Evolutionary conservation across 129 eudicot genomes (phyloP), one percentile per base, ranked within the genome.

Genomic region (Flaveria brownii): DNA sequence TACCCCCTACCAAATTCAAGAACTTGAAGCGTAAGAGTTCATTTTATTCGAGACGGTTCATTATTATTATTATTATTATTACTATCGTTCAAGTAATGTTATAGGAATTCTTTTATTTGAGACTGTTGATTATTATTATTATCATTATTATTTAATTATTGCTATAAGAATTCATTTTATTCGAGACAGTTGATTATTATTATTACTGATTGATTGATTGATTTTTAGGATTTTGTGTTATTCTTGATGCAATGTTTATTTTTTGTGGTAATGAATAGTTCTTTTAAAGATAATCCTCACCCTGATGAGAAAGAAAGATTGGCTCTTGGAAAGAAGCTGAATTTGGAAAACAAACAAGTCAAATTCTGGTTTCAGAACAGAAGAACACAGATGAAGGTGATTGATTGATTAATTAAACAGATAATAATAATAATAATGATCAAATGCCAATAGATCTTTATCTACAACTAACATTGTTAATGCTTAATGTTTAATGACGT

Each of bases 341-440:
- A 79, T 76, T 83, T 92, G 90, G 96, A 87, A 76, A 84, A 73
- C 83, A 89, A 80, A 67, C 96, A 92, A 82, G 97, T 92, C 54
- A 87, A 92, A 65, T 89, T 87, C 84, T 92, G 97, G 97, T 92
- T 92, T 80, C 97, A 92, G 68, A 92, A 92, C 72, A 80, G 96
- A 76, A 82, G 97, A 75, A 92, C 97, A 54, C 96, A 92, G 84
- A 77, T 89, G 97, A 92, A 89, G 97, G 97, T 89, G 77, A 81
- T 61, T 79, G 11, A 5, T 9, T 16, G 7, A 20, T 50, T 66
- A 22, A 20, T 59, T 69, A 42, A 11, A 33, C 39, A 33, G 39
- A 33, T 3, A 33, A 33, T 33, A 5, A 36, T 36, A 36, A 4
- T 28, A 28, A 25, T 17, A 62, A 14, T 20, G 3, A 33, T 49